Evolutionary conservation across 2,329 filamentous ascomycete genomes (phyloP), one percentile per base, ranked within the genome.

Genomic region (Elsinoe necatrix): DNA sequence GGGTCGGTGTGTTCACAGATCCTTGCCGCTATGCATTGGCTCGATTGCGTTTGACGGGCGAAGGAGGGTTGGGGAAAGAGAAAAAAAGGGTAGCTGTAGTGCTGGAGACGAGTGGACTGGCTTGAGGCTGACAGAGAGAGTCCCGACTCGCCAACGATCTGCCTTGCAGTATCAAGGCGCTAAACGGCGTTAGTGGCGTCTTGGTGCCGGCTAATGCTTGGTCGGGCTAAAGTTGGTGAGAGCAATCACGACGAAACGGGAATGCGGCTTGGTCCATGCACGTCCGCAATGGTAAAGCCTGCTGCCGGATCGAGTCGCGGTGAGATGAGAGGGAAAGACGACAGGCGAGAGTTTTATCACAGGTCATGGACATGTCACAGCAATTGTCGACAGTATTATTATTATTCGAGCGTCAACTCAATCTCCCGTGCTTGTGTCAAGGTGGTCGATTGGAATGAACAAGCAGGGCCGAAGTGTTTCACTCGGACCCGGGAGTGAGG

Each of bases 21-120:
- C 34, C 34, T 37, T 37, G 34, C 34, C 25, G 43, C 9, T 18
- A 35, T 35, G 48, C 48, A 37, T 16, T 37, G 37, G 27, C 48
- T 52, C 48, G 48, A 52, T 52, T 52, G 48, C 48, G 48, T 52
- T 52, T 37, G 48, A 31, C 41, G 31, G 43, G 25, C 25, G 43
- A 48, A n/a, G 7, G 43, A 48, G 43, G 43, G 23, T 48, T 48
- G 43, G 14, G 34, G 34, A 11, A 37, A 4, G 14, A 29, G 34
- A 37, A 4, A 37, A 29, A 29, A 9, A 29, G 27, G 4, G 4
- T 25, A 7, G 11, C 23, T 8, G 45, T 50, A 9, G 6, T 20
- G n/a, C 23, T 16, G 11, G 25, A 50, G 14, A 34, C 14, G 25
- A 27, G 25, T 7, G 43, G 45, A 20, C 41, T 12, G 45, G n/a